Base-by-base conservation (phyloP, 2,329 filamentous ascomycete genomes). In the Pseudocercospora pini-densiflorae region DNA sequence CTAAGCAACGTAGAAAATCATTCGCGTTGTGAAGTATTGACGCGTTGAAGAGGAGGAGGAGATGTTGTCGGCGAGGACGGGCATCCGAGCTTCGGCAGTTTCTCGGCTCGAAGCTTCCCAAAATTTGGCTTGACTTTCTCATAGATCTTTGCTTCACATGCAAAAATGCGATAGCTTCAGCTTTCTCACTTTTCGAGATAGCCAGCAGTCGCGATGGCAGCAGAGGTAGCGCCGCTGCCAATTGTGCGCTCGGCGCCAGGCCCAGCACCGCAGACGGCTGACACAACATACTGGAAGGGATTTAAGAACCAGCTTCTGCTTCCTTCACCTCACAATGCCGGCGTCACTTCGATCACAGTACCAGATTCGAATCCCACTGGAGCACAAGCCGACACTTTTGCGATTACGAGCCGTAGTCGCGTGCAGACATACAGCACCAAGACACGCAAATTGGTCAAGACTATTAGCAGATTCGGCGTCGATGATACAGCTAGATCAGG, bases 211-310 rank as follows among this genome's bases (percentile, higher is more conserved):
- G 57, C 57, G 31, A 97, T 97, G 93, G 93, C 94, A 74, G 92
- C 93, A 76, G 90, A 93, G 82, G 92, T 97, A 75, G 88, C 89
- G 79, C 91, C 92, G 68, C 83, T 97, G 72, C 89, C 89, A 79
- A 90, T 90, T 79, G 83, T 96, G 77, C 96, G 93, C 85, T 87
- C 96, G 77, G 89, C 94, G 64, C 87, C 91, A 70, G 92, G 92
- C 59, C 93, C 93, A 64, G 90, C 91, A 47, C 90, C 92, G 62
- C 82, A 94, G 57, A 97, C 94, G 5, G 90, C 94, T 33, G 95
- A 99, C 83, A 94, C 98, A 82, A 88, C 90, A 71, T 98, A 98
- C 85, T 99, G 96, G 96, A 91, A 91, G 77, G 90, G 91, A 12
- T 99, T 99, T 84, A 93, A 92, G 81, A 95, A 94, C 73, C 92